Conservation (phyloP, 148 eudicot genomes). For the Arctostaphylos glauca region DNA sequence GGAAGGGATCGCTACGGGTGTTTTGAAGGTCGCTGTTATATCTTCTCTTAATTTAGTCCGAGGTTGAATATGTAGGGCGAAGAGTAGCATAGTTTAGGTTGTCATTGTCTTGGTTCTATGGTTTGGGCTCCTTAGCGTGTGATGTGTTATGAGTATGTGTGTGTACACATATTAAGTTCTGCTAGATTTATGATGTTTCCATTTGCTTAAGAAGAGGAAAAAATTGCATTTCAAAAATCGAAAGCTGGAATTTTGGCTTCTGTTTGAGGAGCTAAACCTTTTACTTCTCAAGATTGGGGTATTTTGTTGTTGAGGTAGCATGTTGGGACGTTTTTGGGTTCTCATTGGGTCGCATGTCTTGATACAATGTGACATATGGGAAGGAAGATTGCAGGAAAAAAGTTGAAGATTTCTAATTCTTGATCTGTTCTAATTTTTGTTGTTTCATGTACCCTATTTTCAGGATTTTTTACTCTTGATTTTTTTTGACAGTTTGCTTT, state of each 20-base stretch:
- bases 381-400: not conserved
- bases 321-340: not conserved
- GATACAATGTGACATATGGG: not conserved
- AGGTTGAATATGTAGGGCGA: not conserved
- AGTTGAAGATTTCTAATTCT: not conserved
- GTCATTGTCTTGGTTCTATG: not conserved
- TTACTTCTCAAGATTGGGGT: not conserved
- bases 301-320: not conserved
- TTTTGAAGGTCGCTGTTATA: conserved; percentile 59
- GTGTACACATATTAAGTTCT: not conserved
- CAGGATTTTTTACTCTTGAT: not conserved
- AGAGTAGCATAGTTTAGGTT: not conserved
- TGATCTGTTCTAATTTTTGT: not conserved
- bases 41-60: not conserved
- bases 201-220: not conserved
- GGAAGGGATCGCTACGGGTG: conserved; percentile 93
- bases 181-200: not conserved
- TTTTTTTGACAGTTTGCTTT: not conserved
- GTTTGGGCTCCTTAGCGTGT: not conserved
- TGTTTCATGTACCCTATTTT: not conserved
- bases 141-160: not conserved
- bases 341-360: not conserved
- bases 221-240: not conserved
- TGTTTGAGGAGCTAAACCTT: conserved; percentile 2
- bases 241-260: not conserved